A percentile compares a stretch with the other conserved stretches of the same genome.
phyloP scores from a whole-genome alignment of 2,329 filamentous ascomycete genomes.

The Coniochaeta pulveracea region DNA sequence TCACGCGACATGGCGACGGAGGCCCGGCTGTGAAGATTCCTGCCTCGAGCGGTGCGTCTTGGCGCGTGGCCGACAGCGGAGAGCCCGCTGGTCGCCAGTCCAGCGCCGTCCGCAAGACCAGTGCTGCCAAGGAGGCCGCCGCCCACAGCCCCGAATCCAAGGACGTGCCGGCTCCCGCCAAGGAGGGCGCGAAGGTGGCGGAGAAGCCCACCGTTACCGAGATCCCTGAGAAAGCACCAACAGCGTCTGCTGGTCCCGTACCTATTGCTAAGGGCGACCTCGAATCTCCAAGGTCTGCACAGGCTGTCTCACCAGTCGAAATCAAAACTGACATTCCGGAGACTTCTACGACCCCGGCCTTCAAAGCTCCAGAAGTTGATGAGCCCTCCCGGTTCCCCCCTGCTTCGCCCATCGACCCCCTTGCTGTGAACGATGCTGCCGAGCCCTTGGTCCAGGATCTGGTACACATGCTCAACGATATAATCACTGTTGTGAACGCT shows the following conservation, averaged over 20 bases:
- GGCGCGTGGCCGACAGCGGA: slow-evolving; percentile 57
- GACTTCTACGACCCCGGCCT: slow-evolving; percentile 23
- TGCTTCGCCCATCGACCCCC: slow-evolving; percentile 62
- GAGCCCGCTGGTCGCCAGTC: slow-evolving; percentile 48
- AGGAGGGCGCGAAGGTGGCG: slow-evolving; percentile 19
- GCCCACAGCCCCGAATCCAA: slow-evolving; percentile 14
- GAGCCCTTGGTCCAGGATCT: slow-evolving; percentile 89
- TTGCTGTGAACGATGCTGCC: slow-evolving; percentile 62
- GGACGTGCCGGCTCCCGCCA: slow-evolving; percentile 14
- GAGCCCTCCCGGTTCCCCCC: slow-evolving; percentile 54
- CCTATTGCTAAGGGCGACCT: slow-evolving; percentile 10
- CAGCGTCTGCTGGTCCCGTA: slow-evolving; percentile 14
- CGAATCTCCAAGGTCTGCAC: no score
- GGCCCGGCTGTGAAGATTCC: slow-evolving; percentile 72
- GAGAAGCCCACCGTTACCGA: neutral
- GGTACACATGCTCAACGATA: slow-evolving; percentile 89
- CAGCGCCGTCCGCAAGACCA: slow-evolving; percentile 35
- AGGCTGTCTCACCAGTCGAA: slow-evolving; percentile 12
- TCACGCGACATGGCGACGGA: slow-evolving; percentile 37
- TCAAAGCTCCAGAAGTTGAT: slow-evolving; percentile 48
- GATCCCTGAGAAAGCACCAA: slow-evolving; percentile 9
- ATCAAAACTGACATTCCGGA: slow-evolving; percentile 11
- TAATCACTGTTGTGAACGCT: slow-evolving; percentile 86
- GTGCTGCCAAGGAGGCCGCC: slow-evolving; percentile 16
- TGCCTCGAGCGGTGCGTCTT: slow-evolving; percentile 74